Evolutionary conservation across 2,329 filamentous ascomycete genomes (phyloP), one percentile per base, ranked within the genome.

Genomic region (Beauveria rudraprayagi): DNA sequence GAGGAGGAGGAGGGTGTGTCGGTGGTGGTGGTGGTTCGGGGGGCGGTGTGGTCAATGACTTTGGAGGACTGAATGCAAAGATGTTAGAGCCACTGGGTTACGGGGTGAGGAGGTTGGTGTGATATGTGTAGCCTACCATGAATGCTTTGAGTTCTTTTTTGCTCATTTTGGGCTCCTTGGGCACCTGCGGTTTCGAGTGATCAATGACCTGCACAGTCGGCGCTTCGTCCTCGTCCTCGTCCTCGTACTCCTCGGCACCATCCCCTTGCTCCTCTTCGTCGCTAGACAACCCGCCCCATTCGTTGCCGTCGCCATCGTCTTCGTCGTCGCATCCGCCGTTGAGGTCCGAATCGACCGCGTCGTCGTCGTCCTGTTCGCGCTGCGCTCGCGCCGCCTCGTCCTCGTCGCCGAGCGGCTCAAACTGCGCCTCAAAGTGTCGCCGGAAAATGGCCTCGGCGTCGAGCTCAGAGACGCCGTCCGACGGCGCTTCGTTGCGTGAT

Each of bases 361-460:
- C 68, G 19, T 70, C 70, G 22, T 69, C 63, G 22, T 70, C 63
- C 30, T 61, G 60, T n/a, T 66, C 69, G 5, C 70, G 67, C 22
- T 75, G 75, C 14, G 76, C 74, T 62, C 58, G 56, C 66, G 48
- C 37, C 10, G 40, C 47, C 65, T 65, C 64, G 52, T 63, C 62
- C 46, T 60, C 69, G 3, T 73, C 71, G 46, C 79, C 79, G 44
- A 96, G 73, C 9, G 93, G 91, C 70, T 86, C 84, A 77, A 97
- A 97, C 70, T 89, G 87, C 30, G 90, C 84, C 75, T 97, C 94
- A 70, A 97, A 97, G 71, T 93, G 89, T 67, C 84, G 85, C 62
- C 87, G 86, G 69, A 99, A 90, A 62, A 92, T 82, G 61, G 88
- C 90, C 67, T 90, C 85, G 14, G 89, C 80, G 62, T 86, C 81